Conservation (phyloP, 306 rosid species). For the Canavalia gladiata region DNA sequence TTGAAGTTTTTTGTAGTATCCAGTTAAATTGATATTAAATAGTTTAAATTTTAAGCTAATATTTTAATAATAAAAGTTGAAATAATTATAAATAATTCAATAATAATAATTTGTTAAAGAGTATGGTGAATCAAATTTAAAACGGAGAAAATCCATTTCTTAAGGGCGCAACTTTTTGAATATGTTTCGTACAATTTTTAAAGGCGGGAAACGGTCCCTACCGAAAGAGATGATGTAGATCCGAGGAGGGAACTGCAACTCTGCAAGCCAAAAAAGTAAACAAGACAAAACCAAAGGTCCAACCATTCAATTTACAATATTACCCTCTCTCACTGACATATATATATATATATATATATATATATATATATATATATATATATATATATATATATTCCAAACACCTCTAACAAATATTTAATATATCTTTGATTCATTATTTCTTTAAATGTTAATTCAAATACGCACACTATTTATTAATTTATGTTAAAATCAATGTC, state of each 20-base stretch:
- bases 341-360: no score
- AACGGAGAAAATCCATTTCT: no score
- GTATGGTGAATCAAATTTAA: no score
- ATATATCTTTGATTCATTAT: background rate
- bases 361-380: no score
- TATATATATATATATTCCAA: no score
- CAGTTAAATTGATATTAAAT: no score
- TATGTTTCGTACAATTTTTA: background rate
- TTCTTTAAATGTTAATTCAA: background rate
- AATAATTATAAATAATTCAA: no score
- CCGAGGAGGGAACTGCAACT: background rate
- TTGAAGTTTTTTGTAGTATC: no score
- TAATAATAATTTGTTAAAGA: no score
- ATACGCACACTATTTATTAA: background rate
- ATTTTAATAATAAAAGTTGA: no score
- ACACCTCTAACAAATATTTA: no score
- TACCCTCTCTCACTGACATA: constrained; percentile 1
- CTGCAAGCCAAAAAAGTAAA: background rate
- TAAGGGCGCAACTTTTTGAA: constrained; percentile 22
- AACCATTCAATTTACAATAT: background rate
- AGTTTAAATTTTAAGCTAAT: no score
- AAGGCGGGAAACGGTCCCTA: constrained; percentile 39
- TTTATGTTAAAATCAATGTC: background rate
- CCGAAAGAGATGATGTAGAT: background rate
- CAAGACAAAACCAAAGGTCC: background rate